Evolutionary conservation across 2,329 filamentous ascomycete species (phyloP), one percentile per base, ranked within the genome.

Genomic region (Talaromyces atroroseus): DNA sequence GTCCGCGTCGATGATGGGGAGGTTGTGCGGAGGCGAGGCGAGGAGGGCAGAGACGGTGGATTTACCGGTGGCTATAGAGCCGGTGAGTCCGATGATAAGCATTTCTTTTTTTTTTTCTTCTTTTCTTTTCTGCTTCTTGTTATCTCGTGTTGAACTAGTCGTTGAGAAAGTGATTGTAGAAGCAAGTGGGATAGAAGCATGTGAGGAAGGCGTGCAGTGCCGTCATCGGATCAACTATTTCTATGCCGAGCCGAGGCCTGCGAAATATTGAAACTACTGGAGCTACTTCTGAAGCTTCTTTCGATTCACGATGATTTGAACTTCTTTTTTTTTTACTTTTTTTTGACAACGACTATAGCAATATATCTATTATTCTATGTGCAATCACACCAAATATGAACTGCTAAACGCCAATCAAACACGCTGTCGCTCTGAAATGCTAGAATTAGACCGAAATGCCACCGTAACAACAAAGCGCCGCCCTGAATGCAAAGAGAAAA

Each of bases 11-110:
- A 99, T 87, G 64, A 99, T 82, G 66, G 94, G 92, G 60, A 99
- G 82, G 59, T 83, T 87, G 78, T 96, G 89, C 0, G 92, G 94
- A 5, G 89, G 79, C 4, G 83, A 80, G 51, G 88, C 84, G 65
- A 99, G 88, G 64, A 96, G 82, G 40, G 82, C 80, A 26, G 94
- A 96, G 55, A 96, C 91, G 63, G 92, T 99, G 47, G 92, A 96
- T 82, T 99, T 99, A 71, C 94, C 94, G 5, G 94, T 99, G 59
- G 94, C 94, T 69, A 99, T 97, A 59, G 92, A 96, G 70, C 94
- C 94, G 8, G 94, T 99, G 24, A 99, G 84, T 57, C 94, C 94
- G 65, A 99, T 91, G 67, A 99, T 85, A 49, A 97, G 83, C 94
- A 97, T 97, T 58, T 58, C n/a, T n/a, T 62, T 11, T 34, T 20